phyloP scores from a whole-genome alignment of 2,329 filamentous ascomycete species.

The Ophiostoma sp. region DNA sequence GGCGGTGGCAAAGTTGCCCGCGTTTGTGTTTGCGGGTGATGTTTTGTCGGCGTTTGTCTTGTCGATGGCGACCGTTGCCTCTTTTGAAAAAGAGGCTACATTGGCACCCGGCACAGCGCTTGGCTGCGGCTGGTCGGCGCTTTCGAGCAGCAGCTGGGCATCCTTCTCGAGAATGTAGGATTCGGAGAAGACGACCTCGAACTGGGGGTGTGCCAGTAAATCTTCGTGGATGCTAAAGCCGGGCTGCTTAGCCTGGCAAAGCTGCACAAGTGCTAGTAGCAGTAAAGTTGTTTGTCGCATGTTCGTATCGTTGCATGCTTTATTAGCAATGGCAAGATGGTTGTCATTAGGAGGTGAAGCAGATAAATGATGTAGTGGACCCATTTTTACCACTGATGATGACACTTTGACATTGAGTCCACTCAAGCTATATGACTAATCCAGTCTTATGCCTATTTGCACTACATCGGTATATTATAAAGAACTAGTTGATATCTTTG shows the following conservation, averaged over 20 bases:
- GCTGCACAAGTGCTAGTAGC: constrained; percentile 43
- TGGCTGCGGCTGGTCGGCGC: constrained; percentile 21
- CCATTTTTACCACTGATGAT: constrained; percentile 11
- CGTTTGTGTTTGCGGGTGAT: not conserved
- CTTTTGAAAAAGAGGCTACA: not conserved
- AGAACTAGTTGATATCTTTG: too few relatives aligned
- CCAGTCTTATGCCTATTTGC: not conserved
- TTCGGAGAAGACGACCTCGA: constrained; percentile 71
- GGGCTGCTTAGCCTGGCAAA: constrained; percentile 46
- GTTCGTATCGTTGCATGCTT: constrained; percentile 34
- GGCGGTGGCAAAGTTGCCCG: constrained; percentile 28
- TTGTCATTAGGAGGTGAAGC: not conserved
- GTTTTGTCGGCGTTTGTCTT: not conserved
- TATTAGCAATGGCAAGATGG: not conserved
- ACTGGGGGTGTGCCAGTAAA: constrained; percentile 83
- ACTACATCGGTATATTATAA: not conserved
- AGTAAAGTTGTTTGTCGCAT: constrained; percentile 50
- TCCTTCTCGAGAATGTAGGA: constrained; percentile 66
- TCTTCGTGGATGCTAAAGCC: constrained; percentile 85
- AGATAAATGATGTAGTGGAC: not conserved
- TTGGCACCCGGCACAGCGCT: not conserved
- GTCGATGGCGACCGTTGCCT: not conserved
- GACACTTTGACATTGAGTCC: constrained; percentile 13
- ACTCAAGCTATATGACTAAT: constrained; percentile 5
- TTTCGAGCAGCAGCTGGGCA: constrained; percentile 57